phyloP scores from a whole-genome alignment of 2,329 filamentous ascomycete genomes.

The Colletotrichum salicis region DNA sequence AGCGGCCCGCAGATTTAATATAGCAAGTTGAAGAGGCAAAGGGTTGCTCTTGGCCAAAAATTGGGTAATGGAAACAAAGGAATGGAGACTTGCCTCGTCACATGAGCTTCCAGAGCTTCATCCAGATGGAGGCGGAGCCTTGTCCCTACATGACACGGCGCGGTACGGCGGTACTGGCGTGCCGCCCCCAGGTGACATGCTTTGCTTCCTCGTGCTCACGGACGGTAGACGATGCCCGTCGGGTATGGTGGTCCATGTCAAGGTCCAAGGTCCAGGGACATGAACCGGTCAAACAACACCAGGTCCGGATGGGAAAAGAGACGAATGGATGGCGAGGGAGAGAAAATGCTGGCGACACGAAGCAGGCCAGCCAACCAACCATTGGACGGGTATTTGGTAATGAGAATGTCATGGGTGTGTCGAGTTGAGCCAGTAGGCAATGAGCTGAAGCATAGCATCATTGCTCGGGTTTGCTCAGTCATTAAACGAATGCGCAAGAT shows the following conservation, averaged over 20 bases:
- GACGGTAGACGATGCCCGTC: slow-evolving; percentile 15
- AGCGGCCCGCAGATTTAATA: slow-evolving; percentile 37
- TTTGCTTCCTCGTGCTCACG: slow-evolving; percentile 18
- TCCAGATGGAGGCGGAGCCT: slow-evolving; percentile 34
- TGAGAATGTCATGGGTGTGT: slow-evolving; percentile 46
- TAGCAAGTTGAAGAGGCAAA: slow-evolving; percentile 32
- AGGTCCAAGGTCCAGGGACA: slow-evolving; percentile 16
- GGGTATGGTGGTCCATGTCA: background rate
- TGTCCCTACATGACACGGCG: slow-evolving; percentile 28
- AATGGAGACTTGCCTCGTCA: slow-evolving; percentile 51
- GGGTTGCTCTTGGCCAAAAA: slow-evolving; percentile 42
- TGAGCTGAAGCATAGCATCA: slow-evolving; percentile 26
- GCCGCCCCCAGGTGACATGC: slow-evolving; percentile 27
- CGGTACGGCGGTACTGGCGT: slow-evolving; percentile 6
- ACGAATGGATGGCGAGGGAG: background rate
- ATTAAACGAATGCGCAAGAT: slow-evolving; percentile 19
- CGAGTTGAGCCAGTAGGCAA: slow-evolving; percentile 16
- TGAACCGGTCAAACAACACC: background rate
- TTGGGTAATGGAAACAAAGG: slow-evolving; percentile 62
- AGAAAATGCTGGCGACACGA: slow-evolving; percentile 30
- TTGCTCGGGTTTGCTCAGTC: slow-evolving; percentile 17
- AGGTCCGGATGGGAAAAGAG: background rate
- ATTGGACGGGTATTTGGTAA: slow-evolving; percentile 52
- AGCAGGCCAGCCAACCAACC: slow-evolving; percentile 26
- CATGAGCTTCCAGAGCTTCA: slow-evolving; percentile 44